Percentiles rank a stretch among this genome's conserved stretches.
phyloP scores from a whole-genome alignment of 2,329 filamentous ascomycete genomes.

The Tolypocladium sp. region DNA sequence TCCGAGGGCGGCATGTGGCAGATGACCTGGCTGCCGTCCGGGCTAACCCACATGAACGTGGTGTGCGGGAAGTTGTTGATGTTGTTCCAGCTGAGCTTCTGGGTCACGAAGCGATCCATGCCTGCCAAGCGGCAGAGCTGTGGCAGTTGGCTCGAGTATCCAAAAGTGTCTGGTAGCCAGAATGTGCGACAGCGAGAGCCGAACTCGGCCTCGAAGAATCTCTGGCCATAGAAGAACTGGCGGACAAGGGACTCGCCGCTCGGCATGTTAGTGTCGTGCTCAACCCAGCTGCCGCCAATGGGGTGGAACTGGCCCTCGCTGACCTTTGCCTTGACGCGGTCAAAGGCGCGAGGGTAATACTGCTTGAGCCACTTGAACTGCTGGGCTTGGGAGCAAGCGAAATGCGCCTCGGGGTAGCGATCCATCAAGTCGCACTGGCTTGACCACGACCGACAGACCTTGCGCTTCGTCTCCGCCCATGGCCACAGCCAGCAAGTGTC shows the following conservation, averaged over 20 bases:
- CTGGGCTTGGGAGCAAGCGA: conserved; percentile 88
- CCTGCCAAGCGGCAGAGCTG: conserved; percentile 90
- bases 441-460: conserved; percentile 91
- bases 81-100: conserved; percentile 99
- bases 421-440: conserved; percentile 96
- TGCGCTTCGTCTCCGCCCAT: conserved; percentile 94
- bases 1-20: conserved; percentile 96
- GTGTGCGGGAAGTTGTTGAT: conserved; percentile 99
- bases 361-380: conserved; percentile 97
- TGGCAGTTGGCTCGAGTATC: conserved; percentile 89
- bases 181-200: conserved; percentile 84
- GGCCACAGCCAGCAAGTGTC: conserved; percentile 99
- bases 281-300: conserved; percentile 96
- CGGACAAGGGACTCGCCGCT: conserved; percentile 89
- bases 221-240: conserved; percentile 91
- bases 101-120: conserved; percentile 94
- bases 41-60: conserved; percentile 95
- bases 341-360: conserved; percentile 79
- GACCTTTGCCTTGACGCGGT: conserved; percentile 85
- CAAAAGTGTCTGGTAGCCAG: conserved; percentile 97
- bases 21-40: conserved; percentile 92
- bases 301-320: conserved; percentile 87
- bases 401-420: conserved; percentile 85
- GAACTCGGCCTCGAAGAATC: conserved; percentile 90
- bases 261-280: conserved; percentile 96